Evolutionary conservation across 2,329 filamentous ascomycete species (phyloP).

Genomic region (Hypoxylon sp.): DNA sequence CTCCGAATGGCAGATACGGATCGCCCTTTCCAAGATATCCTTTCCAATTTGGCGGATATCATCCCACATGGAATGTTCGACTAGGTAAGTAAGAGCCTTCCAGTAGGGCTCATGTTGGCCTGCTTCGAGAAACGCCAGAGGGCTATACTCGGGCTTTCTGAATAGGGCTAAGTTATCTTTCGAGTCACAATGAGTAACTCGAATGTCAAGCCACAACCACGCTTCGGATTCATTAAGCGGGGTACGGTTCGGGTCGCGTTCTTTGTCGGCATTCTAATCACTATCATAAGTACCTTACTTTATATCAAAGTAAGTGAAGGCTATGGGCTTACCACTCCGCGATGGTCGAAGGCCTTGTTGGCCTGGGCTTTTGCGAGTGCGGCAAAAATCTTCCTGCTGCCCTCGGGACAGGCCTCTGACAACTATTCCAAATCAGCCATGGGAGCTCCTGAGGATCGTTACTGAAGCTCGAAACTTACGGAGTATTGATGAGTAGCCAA

Average conservation of each 20-base stretch:
- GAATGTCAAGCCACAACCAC: conserved; percentile 46
- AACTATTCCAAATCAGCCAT: conserved; percentile 34
- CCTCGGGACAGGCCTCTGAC: conserved; percentile 53
- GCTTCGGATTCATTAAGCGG: conserved; percentile 41
- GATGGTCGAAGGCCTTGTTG: conserved; percentile 46
- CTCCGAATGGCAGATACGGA: conserved; percentile 29
- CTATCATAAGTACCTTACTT: background rate
- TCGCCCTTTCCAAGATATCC: conserved; percentile 42
- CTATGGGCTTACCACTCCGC: conserved; percentile 25
- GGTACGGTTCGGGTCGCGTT: conserved; percentile 7
- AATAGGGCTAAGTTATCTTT: conserved; percentile 43
- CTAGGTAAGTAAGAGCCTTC: conserved; percentile 37
- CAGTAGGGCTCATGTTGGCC: conserved; percentile 41
- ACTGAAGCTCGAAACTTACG: conserved; percentile 52
- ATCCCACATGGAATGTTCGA: conserved; percentile 35
- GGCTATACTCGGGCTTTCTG: conserved; percentile 36
- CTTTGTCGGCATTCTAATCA: conserved; percentile 28
- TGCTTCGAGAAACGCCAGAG: conserved; percentile 43
- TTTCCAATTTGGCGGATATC: conserved; percentile 38
- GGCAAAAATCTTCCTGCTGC: conserved; percentile 65
- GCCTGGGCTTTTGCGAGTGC: conserved; percentile 57
- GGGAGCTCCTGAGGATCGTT: background rate
- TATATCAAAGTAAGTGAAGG: background rate
- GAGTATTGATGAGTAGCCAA: conserved; percentile 65
- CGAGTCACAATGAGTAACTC: conserved; percentile 30